A percentile compares a stretch with the other conserved stretches of the same genome.
These are phyloP conservation scores for Trametes meyenii DNA, from an alignment of 768 basidiomycete species.

Conservation along the genomic window DNA sequence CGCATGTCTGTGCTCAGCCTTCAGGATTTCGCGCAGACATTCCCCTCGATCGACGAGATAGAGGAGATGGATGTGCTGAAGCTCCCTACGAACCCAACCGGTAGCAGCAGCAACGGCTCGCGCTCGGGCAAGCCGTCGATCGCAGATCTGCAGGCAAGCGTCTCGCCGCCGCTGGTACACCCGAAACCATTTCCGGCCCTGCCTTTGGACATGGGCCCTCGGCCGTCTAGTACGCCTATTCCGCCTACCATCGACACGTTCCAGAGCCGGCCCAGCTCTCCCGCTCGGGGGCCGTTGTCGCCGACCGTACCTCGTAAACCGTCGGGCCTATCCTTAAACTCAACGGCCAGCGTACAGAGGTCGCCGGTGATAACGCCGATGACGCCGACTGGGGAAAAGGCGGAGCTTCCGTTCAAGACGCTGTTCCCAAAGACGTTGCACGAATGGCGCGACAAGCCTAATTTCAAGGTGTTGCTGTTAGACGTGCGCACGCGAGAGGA, in stretches of 20 bases:
- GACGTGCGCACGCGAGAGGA: slow-evolving; percentile 82
- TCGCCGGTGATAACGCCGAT: slow-evolving; percentile 37
- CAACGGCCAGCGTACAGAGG: slow-evolving; percentile 34
- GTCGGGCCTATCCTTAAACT: slow-evolving; percentile 41
- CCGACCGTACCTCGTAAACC: slow-evolving; percentile 50
- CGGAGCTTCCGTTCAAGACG: slow-evolving; percentile 60
- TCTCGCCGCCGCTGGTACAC: slow-evolving; percentile 18
- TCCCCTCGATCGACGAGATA: slow-evolving; percentile 78
- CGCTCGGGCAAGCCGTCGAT: slow-evolving; percentile 21
- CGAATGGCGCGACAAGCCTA: slow-evolving; percentile 53
- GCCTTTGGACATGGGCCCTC: slow-evolving; percentile 50
- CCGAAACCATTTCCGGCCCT: slow-evolving; percentile 44
- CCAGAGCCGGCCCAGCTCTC: slow-evolving; percentile 64
- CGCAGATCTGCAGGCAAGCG: slow-evolving; percentile 20
- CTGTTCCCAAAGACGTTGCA: slow-evolving; percentile 62
- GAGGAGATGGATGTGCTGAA: slow-evolving; percentile 55
- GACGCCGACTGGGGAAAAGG: slow-evolving; percentile 37
- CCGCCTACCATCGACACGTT: slow-evolving; percentile 59
- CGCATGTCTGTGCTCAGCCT: slow-evolving; percentile 43
- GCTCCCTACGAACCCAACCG: slow-evolving; percentile 54
- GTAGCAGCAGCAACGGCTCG: slow-evolving; percentile 32
- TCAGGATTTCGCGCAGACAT: slow-evolving; percentile 65
- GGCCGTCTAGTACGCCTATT: slow-evolving; percentile 73
- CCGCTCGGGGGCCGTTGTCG: slow-evolving; percentile 31
- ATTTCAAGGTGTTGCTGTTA: slow-evolving; percentile 69